A percentile compares a stretch with the other conserved stretches of the same genome.
Evolutionary conservation across 2,329 filamentous ascomycete species (phyloP).

Genomic region (Annulohypoxylon truncatum): DNA sequence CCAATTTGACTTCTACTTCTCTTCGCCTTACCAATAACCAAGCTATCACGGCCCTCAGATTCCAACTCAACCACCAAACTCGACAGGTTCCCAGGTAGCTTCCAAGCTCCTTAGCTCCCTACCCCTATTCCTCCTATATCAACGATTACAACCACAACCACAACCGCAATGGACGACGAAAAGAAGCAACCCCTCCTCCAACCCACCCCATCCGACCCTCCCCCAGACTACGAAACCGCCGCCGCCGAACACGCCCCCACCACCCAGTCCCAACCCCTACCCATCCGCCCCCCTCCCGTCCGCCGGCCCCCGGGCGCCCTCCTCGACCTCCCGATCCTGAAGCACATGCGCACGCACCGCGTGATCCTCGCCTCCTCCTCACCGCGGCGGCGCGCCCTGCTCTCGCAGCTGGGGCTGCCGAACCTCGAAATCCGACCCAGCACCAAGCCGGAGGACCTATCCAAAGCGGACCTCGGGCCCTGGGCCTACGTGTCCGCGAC

Average conservation of each 20-base stretch:
- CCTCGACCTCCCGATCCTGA: constrained; percentile 83
- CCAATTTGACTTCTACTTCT: background rate
- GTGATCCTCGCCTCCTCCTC: constrained; percentile 92
- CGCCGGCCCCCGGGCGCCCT: constrained; percentile 58
- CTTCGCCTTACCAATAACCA: background rate
- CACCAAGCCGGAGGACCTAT: constrained; percentile 83
- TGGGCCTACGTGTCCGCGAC: constrained; percentile 93
- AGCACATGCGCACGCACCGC: constrained; percentile 78
- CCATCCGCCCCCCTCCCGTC: constrained; percentile 35
- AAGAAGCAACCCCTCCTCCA: constrained; percentile 33
- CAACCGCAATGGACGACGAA: constrained; percentile 45
- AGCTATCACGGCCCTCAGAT: background rate
- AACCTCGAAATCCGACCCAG: constrained; percentile 89
- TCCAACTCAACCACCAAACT: background rate
- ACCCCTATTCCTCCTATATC: background rate
- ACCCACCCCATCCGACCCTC: constrained; percentile 52
- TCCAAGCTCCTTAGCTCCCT: background rate
- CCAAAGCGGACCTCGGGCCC: constrained; percentile 78
- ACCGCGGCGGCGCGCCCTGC: constrained; percentile 83
- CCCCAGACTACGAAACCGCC: constrained; percentile 60
- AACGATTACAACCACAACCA: constrained; percentile 1
- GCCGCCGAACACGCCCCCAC: constrained; percentile 52
- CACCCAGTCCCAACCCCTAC: constrained; percentile 23
- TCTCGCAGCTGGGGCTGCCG: constrained; percentile 83
- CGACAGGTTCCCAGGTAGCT: background rate